Evolutionary conservation across 345 rosid genomes (phyloP), one percentile per base, ranked within the genome.

Genomic region (Moricandia moricandioides): DNA sequence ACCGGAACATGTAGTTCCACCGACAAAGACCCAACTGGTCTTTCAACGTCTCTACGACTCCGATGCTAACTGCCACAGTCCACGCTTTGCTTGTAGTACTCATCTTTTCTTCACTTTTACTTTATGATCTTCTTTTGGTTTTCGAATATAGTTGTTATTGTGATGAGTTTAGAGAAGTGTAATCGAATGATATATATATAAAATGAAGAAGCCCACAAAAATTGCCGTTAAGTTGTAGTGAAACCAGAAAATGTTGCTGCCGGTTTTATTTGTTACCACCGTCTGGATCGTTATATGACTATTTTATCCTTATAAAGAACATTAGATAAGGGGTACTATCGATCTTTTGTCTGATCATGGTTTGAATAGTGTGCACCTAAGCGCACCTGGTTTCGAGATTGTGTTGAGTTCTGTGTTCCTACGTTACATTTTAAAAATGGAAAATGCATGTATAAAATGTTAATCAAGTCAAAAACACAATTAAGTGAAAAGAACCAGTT

Each of bases 31-130:
- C 24, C 24, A 21, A 21, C 24, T 21, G 24, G 24, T 21, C 24
- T 21, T 21, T 21, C 24, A 21, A 21, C 24, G 24, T 21, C 24
- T 21, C 24, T 21, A 21, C 24, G 24, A 21, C 24, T 21, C 24
- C 24, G 24, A 21, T 21, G 24, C 24, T 21, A 21, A 21, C 24
- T 21, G 24, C 24, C 24, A 21, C 24, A 1, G 24, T 21, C 24
- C 24, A 21, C 24, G 24, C 24, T 61, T 78, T 81, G 68, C 83
- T 67, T 11, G 79, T 45, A 64, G 67, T 73, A 77, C 73, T 77
- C 84, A 77, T 77, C 6, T 58, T 74, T 39, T 11, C n/a, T 61
- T 34, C 30, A 33, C 47, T 62, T 3, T 62, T 0, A 21, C 1
- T 21, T 21, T 1, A 21, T 21, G 24, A 21, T 21, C 24, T 21